Evolutionary conservation across 2,329 filamentous ascomycete species (phyloP).

Genomic region (Fonsecaea erecta): DNA sequence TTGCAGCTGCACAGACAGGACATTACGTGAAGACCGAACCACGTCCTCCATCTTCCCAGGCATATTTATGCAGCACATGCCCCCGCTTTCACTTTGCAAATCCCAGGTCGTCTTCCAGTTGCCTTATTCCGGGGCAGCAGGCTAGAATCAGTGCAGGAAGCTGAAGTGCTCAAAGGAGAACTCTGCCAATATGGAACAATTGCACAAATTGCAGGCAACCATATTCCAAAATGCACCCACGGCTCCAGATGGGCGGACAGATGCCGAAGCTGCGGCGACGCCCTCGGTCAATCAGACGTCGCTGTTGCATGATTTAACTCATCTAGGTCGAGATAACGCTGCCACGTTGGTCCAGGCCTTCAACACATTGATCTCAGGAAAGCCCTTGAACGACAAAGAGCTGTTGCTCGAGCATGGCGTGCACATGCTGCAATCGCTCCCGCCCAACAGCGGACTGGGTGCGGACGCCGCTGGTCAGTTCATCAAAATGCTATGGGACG

Average conservation of each 20-base stretch:
- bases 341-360: constrained; percentile 49
- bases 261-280: constrained; percentile 43
- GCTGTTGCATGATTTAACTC: constrained; percentile 47
- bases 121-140: background rate
- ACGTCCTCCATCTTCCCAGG: background rate
- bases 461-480: constrained; percentile 56
- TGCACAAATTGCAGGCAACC: constrained; percentile 9
- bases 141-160: background rate
- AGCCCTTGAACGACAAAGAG: constrained; percentile 55
- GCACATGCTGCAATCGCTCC: constrained; percentile 57
- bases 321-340: constrained; percentile 47
- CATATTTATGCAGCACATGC: constrained; percentile 9
- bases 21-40: background rate
- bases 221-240: constrained; percentile 10
- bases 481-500: constrained; percentile 59
- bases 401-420: constrained; percentile 58
- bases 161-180: background rate
- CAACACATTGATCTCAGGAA: constrained; percentile 50
- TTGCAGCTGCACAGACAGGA: background rate
- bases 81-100: background rate
- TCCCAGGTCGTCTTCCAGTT: background rate
- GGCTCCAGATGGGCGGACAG: constrained; percentile 55
- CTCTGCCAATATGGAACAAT: constrained; percentile 10
- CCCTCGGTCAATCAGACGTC: constrained; percentile 47
- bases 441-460: constrained; percentile 55